Base-by-base conservation (phyloP, 257 asterid genomes). In the Nicotiana noctiflora region DNA sequence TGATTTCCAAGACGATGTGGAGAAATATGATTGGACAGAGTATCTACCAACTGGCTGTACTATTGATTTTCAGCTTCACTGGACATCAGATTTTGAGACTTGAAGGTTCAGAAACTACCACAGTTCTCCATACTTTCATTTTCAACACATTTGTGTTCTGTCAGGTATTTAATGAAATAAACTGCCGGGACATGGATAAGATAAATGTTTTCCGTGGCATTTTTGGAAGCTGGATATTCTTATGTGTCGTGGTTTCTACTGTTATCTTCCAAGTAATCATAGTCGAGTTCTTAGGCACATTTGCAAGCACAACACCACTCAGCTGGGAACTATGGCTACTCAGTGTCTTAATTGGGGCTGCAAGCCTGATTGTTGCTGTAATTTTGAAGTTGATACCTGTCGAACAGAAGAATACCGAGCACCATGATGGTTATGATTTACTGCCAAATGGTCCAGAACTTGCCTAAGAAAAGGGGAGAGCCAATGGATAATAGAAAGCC, bases 91-190 rank as follows among this genome's bases (percentile, higher is more conserved):
- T 91, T 63, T 81, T 94, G 72, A 84, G 84, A 23, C 88, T 94
- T 8, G 25, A 81, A 8, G 94, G 91, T 66, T 81, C 88, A 53
- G 64, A 84, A 63, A 79, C 97, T 32, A 87, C 88, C 6, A 66
- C 83, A 11, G 87, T 85, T 40, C 95, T 90, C 34, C 88, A 83
- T 78, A 92, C 98, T 72, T 49, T 94, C 92, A 91, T 92, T 75
- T 94, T 94, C 90, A 94, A 94, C 88, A 90, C 96, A 67, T 94
- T 94, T 63, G 98, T 94, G 17, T 94, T 94, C 85, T 94, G 95
- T 86, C 94, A 92, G 96, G 94, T 92, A 40, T 67, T 94, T 87
- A 94, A 94, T 21, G 97, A 94, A 79, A 89, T 94, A 86, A 92
- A 92, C 89, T 88, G 97, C 84, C 95, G 97, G 1, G 97, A 92